Percentiles rank a stretch among this genome's conserved stretches.
These are phyloP conservation scores for Penicillium parvum DNA, from an alignment of 495 filamentous ascomycete genomes.

Conservation along the genomic window DNA sequence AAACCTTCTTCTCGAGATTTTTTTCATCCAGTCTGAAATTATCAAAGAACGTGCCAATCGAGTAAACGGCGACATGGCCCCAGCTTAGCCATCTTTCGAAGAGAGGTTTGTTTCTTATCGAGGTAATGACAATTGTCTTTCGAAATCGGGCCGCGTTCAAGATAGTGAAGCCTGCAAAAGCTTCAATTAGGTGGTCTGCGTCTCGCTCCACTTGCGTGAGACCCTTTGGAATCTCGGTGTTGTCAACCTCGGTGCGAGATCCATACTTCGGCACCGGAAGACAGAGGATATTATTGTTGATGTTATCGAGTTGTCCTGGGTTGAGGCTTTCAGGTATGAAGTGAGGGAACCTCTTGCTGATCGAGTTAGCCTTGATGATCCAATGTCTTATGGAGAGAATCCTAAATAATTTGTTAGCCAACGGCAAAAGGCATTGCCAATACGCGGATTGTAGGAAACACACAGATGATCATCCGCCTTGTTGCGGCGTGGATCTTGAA, in stretches of 20 bases:
- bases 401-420: slow-evolving; percentile 14
- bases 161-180: slow-evolving; percentile 43
- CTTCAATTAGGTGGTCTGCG: slow-evolving; percentile 37
- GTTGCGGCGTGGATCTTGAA: slow-evolving; percentile 7
- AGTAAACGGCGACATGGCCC: slow-evolving; percentile 26
- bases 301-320: not conserved
- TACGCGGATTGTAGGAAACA: slow-evolving; percentile 5
- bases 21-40: slow-evolving; percentile 1
- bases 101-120: not conserved
- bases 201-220: slow-evolving; percentile 25
- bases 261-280: slow-evolving; percentile 5
- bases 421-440: too few relatives aligned
- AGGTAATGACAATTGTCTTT: slow-evolving; percentile 24
- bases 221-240: slow-evolving; percentile 16
- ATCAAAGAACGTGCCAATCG: not conserved
- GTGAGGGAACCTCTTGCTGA: not conserved
- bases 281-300: too few relatives aligned
- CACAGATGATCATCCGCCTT: slow-evolving; percentile 20
- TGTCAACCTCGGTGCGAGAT: slow-evolving; percentile 16
- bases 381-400: slow-evolving; percentile 25
- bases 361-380: slow-evolving; percentile 23
- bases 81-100: slow-evolving; percentile 27
- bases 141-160: slow-evolving; percentile 33
- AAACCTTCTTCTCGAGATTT: not conserved
- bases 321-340: slow-evolving; percentile 11